Conservation (phyloP, 202 grass and related monocot genomes). For the Digitaria exilis region DNA sequence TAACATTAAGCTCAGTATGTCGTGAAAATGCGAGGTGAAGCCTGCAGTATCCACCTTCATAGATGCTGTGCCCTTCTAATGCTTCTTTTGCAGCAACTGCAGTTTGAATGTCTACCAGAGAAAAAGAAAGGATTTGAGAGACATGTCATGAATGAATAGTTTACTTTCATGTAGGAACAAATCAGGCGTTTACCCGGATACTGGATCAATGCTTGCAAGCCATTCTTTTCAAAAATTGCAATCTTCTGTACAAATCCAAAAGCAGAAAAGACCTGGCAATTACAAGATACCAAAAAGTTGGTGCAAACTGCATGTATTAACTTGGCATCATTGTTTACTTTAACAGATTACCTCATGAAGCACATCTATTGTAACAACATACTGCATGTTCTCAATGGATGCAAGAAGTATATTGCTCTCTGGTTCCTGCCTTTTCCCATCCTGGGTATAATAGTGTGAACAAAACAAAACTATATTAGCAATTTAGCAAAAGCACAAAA, state of each 20-base stretch:
- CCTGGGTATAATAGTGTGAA: constrained; percentile 47
- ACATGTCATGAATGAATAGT: background rate
- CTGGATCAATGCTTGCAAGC: constrained; percentile 91
- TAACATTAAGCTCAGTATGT: constrained; percentile 97
- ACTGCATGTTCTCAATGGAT: constrained; percentile 98
- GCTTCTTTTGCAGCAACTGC: constrained; percentile 76
- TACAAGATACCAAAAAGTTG: constrained; percentile 5
- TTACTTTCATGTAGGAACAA: constrained; percentile 4
- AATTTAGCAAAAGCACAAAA: constrained; percentile 41
- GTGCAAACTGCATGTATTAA: constrained; percentile 14
- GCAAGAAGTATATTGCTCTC: constrained; percentile 96
- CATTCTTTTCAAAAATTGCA: constrained; percentile 96
- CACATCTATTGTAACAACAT: constrained; percentile 91
- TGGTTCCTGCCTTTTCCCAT: constrained; percentile 75
- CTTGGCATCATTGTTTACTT: constrained; percentile 10
- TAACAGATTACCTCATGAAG: constrained; percentile 78
- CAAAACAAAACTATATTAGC: constrained; percentile 32
- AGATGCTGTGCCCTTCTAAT: constrained; percentile 93
- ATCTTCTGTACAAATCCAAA: constrained; percentile 96
- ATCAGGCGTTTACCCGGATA: constrained; percentile 70
- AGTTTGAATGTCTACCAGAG: constrained; percentile 72
- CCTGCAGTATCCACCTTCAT: constrained; percentile 98
- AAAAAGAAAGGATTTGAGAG: constrained; percentile 29
- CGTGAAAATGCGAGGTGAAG: constrained; percentile 92
- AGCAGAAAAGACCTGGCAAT: constrained; percentile 89